Conservation (phyloP, 257 asterid genomes). For the Nicotiana otophora region DNA sequence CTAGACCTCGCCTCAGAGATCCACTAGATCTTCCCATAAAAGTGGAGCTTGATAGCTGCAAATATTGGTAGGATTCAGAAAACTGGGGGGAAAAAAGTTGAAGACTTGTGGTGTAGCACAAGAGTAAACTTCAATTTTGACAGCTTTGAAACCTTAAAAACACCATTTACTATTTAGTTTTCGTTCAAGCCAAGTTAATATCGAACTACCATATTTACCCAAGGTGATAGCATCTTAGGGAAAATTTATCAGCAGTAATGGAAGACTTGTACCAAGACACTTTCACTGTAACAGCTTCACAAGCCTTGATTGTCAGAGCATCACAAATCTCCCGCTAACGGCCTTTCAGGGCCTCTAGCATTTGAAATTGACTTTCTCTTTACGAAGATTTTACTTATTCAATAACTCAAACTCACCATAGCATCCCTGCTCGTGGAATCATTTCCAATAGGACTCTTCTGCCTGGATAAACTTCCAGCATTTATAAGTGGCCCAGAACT, state of each 20-base stretch:
- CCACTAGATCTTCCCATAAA: constrained; percentile 82
- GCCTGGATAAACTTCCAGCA: constrained; percentile 53
- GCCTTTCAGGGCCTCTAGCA: not conserved
- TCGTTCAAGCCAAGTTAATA: not conserved
- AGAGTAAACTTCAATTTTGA: not conserved
- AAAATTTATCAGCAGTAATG: not conserved
- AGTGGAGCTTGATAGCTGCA: constrained; percentile 73
- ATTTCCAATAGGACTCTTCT: constrained; percentile 66
- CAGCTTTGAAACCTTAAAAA: not conserved
- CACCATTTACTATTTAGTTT: not conserved
- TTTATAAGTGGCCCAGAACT: constrained; percentile 52
- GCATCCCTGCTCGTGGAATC: constrained; percentile 81
- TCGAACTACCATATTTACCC: not conserved
- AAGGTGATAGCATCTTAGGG: not conserved
- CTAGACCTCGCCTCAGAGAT: constrained; percentile 57
- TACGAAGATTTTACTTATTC: not conserved
- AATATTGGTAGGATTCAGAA: constrained; percentile 11
- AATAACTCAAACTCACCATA: constrained; percentile 42
- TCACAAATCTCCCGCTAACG: not conserved
- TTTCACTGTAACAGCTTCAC: not conserved
- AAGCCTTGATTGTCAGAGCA: not conserved
- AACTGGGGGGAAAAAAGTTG: not conserved
- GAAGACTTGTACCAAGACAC: constrained; percentile 13
- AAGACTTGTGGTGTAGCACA: not conserved
- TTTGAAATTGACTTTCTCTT: not conserved